These are phyloP conservation scores for Aspergillus amoenus DNA, from an alignment of 2,329 filamentous ascomycete genomes.

Conservation along the genomic window DNA sequence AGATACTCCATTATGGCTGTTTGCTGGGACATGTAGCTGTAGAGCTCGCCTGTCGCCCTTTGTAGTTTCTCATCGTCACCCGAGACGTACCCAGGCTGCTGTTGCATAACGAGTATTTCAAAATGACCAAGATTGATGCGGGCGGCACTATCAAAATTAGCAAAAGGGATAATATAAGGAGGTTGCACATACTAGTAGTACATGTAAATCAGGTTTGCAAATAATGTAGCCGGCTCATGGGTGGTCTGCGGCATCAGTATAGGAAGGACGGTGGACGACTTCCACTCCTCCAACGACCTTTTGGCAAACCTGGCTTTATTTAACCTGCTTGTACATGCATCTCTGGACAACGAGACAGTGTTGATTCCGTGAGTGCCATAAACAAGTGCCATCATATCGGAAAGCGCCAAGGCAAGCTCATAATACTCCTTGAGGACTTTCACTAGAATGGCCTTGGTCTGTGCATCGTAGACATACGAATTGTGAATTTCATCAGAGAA, in stretches of 20 bases:
- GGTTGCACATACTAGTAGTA: background rate
- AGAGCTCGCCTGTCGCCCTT: background rate
- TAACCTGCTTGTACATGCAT: background rate
- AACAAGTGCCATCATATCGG: background rate
- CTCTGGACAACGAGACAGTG: background rate
- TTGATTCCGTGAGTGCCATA: background rate
- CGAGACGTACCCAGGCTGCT: background rate
- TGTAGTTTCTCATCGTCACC: background rate
- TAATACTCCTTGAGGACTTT: background rate
- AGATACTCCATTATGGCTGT: background rate
- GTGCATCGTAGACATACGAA: background rate
- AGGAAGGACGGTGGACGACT: background rate
- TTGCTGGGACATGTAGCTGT: background rate
- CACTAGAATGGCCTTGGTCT: background rate
- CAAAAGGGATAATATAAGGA: background rate
- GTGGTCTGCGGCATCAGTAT: background rate
- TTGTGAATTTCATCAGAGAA: background rate
- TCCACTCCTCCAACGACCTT: background rate
- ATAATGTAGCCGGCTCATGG: background rate
- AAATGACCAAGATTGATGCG: background rate
- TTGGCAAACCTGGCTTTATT: background rate
- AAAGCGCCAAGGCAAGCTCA: background rate
- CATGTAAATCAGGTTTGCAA: background rate
- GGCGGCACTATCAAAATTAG: background rate
- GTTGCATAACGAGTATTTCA: background rate